phyloP scores from a whole-genome alignment of 805 yeast genomes.

The Candida tibetensis region DNA sequence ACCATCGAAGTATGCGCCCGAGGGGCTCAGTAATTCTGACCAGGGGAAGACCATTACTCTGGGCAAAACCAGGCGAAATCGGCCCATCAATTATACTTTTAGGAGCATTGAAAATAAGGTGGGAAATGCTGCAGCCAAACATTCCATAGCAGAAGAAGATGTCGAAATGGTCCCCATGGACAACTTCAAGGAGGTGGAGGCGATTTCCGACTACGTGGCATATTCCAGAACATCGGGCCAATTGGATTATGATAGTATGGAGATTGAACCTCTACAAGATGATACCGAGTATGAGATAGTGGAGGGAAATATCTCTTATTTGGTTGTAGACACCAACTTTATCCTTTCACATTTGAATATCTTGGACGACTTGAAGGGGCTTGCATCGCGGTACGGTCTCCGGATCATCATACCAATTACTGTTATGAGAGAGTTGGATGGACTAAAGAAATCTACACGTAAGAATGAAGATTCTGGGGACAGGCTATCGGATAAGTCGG shows the following conservation, averaged over 20 bases:
- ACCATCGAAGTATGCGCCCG: conserved; percentile 39
- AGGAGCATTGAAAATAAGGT: conserved; percentile 25
- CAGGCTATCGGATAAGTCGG: conserved; percentile 27
- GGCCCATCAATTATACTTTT: conserved; percentile 22
- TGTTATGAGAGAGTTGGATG: conserved; percentile 79
- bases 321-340: conserved; percentile 84
- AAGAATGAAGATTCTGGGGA: conserved; percentile 7
- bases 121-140: conserved; percentile 15
- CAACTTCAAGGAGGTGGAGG: conserved; percentile 40
- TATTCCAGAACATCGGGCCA: conserved; percentile 1
- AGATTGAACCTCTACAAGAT: not conserved
- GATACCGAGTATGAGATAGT: no score
- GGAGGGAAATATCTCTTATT: conserved; percentile 35
- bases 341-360: conserved; percentile 64
- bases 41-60: conserved; percentile 24
- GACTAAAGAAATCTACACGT: conserved; percentile 52
- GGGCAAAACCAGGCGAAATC: conserved; percentile 15
- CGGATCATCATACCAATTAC: conserved; percentile 65
- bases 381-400: conserved; percentile 43
- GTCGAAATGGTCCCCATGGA: conserved; percentile 50
- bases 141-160: conserved; percentile 22
- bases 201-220: conserved; percentile 41
- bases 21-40: conserved; percentile 27
- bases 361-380: conserved; percentile 48
- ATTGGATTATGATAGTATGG: not conserved